Conservation (phyloP, 495 filamentous ascomycete genomes). For the Glonium stellatum region DNA sequence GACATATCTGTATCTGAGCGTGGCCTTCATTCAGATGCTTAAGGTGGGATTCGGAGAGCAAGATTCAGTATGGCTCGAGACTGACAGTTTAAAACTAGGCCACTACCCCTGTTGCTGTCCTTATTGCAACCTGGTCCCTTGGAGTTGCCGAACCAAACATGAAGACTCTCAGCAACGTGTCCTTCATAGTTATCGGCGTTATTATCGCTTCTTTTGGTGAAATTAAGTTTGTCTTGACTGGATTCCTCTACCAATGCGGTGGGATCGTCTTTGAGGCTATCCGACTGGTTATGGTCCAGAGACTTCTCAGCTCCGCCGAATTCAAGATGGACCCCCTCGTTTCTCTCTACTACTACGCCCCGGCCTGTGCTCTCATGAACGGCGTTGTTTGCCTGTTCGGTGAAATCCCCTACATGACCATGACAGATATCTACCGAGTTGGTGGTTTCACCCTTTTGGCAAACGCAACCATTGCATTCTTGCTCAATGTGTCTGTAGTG, state of each 20-base stretch:
- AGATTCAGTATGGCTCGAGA: neutral
- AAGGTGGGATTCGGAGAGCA: constrained; percentile 52
- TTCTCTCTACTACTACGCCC: constrained; percentile 93
- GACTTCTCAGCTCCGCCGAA: constrained; percentile 77
- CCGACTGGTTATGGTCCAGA: constrained; percentile 86
- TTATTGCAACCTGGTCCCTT: constrained; percentile 77
- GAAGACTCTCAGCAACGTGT: constrained; percentile 77
- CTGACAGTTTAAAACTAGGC: constrained; percentile 46
- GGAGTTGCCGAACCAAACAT: constrained; percentile 69
- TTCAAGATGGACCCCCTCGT: constrained; percentile 98
- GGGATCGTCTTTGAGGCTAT: constrained; percentile 87
- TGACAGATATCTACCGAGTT: constrained; percentile 67
- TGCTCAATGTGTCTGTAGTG: constrained; percentile 88
- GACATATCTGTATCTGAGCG: constrained; percentile 85
- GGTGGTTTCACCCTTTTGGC: constrained; percentile 67
- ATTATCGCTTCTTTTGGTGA: constrained; percentile 86
- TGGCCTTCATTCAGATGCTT: constrained; percentile 96
- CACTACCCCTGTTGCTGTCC: constrained; percentile 82
- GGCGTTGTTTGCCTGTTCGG: constrained; percentile 67
- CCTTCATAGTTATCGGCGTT: constrained; percentile 82
- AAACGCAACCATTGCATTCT: constrained; percentile 78
- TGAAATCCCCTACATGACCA: constrained; percentile 63
- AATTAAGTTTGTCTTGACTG: constrained; percentile 81
- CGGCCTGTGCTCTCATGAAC: constrained; percentile 88
- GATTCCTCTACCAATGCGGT: constrained; percentile 77